These are phyloP conservation scores for Salix exigua DNA, from an alignment of 345 rosid species.

Conservation along the genomic window DNA sequence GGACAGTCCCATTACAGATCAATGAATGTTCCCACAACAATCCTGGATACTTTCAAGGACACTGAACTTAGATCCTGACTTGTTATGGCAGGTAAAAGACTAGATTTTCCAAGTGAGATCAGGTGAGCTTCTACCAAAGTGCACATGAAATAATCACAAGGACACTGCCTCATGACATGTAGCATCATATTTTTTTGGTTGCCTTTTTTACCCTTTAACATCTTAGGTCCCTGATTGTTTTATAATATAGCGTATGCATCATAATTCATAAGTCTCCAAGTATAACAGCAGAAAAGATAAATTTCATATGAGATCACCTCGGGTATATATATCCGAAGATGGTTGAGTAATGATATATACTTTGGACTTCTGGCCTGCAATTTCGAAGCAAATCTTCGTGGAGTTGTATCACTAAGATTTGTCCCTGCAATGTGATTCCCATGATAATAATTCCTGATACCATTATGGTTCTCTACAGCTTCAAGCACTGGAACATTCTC, in stretches of 20 bases:
- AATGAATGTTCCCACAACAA: background rate
- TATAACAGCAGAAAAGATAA: background rate
- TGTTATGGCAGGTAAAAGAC: background rate
- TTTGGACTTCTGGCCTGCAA: conserved; percentile 98
- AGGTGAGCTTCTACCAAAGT: background rate
- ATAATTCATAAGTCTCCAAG: background rate
- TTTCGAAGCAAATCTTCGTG: conserved; percentile 88
- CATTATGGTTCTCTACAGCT: conserved; percentile 87
- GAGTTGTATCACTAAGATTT: conserved; percentile 76
- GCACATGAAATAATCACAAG: background rate
- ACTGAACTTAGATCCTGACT: background rate
- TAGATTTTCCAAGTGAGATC: background rate
- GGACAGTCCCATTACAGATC: background rate
- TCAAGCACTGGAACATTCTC: conserved; percentile 99
- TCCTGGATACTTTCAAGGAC: background rate
- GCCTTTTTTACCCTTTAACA: background rate
- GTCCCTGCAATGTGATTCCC: conserved; percentile 91
- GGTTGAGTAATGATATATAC: conserved; percentile 98
- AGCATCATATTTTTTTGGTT: background rate
- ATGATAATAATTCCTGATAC: conserved; percentile 85
- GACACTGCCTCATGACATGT: background rate
- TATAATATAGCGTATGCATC: background rate
- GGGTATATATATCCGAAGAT: conserved; percentile 92
- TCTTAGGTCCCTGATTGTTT: background rate
- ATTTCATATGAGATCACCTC: conserved; percentile 55